Evolutionary conservation across 106 monocot genomes (phyloP), one percentile per base, ranked within the genome.

Genomic region (Dendrobium catenatum): DNA sequence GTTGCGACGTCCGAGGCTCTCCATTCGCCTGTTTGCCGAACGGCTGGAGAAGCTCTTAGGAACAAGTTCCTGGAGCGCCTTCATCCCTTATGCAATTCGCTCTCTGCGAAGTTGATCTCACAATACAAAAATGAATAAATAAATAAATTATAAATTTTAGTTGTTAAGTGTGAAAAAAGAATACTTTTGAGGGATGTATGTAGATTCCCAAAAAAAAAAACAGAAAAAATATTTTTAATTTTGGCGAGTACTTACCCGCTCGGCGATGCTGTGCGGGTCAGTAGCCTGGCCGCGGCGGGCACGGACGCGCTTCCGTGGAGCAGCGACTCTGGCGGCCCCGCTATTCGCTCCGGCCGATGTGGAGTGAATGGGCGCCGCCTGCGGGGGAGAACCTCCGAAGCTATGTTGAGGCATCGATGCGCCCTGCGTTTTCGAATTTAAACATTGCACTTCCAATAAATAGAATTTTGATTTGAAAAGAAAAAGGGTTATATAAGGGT

Each of bases 71-170:
- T 94, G 94, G 80, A 94, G 84, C 16, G 89, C 89, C 76, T 90
- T 94, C 94, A 94, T 94, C 83, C 94, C 82, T 54, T 94, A 91
- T 73, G 94, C 94, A 22, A 94, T 94, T 48, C 94, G 86, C 84
- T 94, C 94, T 42, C 94, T 88, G 46, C 94, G 86, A 55, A 94
- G 90, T 91, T 94, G 86, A 77, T 47, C 54, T 19, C 55, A 54
- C 33, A 80, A 19, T n/a, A 55, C 72, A 18, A 24, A 24, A 70
- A 81, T 44, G 42, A 42, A 17, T 66, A n/a, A 73, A 61, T 26
- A 26, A 26, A 26, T 26, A 26, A 26, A 26, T 26, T 26, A 26
- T 26, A 26, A 26, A 26, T 26, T 26, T 26, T 26, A 26, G 26
- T 26, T 26, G 26, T 26, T 26, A 26, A 26, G 26, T 26, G 26